These are phyloP conservation scores for Xylaria sp. DNA, from an alignment of 2,329 filamentous ascomycete genomes.

Conservation along the genomic window DNA sequence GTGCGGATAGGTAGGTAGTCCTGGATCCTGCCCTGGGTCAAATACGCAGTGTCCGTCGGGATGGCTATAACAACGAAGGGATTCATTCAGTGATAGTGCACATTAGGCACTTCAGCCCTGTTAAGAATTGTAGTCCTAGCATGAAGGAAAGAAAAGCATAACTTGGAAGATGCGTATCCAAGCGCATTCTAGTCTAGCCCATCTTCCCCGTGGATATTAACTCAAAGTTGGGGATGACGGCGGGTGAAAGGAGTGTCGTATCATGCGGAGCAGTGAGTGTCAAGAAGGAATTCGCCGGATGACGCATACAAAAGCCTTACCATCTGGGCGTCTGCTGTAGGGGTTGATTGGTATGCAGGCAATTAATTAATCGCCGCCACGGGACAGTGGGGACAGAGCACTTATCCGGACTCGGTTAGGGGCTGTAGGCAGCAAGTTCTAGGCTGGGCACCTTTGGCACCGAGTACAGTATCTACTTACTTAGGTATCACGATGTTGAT, in stretches of 20 bases:
- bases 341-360: too few relatives aligned
- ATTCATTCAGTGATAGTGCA: background rate
- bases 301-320: slow-evolving; percentile 5
- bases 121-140: background rate
- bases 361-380: too few relatives aligned
- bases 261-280: background rate
- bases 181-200: background rate
- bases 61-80: background rate
- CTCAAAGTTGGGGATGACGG: background rate
- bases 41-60: background rate
- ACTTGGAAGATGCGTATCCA: background rate
- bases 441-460: too few relatives aligned
- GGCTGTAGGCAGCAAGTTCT: too few relatives aligned
- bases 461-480: too few relatives aligned
- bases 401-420: too few relatives aligned
- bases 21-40: background rate
- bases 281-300: background rate
- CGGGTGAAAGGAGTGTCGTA: background rate
- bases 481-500: too few relatives aligned
- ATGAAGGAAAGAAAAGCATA: background rate
- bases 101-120: background rate
- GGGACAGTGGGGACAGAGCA: too few relatives aligned
- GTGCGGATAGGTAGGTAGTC: too few relatives aligned
- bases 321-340: too few relatives aligned
- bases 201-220: background rate